Evolutionary conservation across 257 asterid species (phyloP), one percentile per base, ranked within the genome.

Genomic region (Plantago major): DNA sequence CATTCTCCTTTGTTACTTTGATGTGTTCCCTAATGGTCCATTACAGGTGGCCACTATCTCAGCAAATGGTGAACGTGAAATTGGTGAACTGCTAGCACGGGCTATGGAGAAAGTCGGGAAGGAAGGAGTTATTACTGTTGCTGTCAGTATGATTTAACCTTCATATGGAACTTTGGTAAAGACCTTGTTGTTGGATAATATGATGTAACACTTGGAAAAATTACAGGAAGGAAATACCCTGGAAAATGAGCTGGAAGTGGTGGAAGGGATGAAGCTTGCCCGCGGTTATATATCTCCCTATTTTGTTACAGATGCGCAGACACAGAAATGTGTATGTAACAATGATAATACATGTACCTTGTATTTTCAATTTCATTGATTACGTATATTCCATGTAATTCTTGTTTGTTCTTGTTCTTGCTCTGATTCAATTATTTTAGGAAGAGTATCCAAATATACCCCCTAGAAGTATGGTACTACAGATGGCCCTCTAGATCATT

Each of bases 71-170:
- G 97, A 90, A 71, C 81, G 73, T 46, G 93, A 84, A 70, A 90
- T 90, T 69, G 97, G 97, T 70, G 97, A 90, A 69, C 61, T 80
- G 44, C 68, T 90, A 72, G 96, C 95, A 44, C 84, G 87, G 64
- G 97, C 95, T 30, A 90, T 90, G 95, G 96, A 84, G 84, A 87
- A 83, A 85, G 97, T 90, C 68, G 97, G 97, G 67, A 90, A 85
- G 82, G 93, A 90, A 70, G 97, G 97, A 66, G 82, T 90, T 67
- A 87, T 90, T 61, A 90, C 95, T 63, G 80, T 90, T 76, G 66
- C 79, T 47, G 97, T 90, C 48, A 80, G 87, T 77, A 64, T 66
- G 66, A 65, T 43, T 71, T 67, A 40, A 47, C 44, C 15, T 67
- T 63, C 62, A 52, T 30, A 17, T 60, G 44, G 14, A 64, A 28